Conservation (phyloP, 2,329 filamentous ascomycete species). For the Ceratocystis harringtonii region DNA sequence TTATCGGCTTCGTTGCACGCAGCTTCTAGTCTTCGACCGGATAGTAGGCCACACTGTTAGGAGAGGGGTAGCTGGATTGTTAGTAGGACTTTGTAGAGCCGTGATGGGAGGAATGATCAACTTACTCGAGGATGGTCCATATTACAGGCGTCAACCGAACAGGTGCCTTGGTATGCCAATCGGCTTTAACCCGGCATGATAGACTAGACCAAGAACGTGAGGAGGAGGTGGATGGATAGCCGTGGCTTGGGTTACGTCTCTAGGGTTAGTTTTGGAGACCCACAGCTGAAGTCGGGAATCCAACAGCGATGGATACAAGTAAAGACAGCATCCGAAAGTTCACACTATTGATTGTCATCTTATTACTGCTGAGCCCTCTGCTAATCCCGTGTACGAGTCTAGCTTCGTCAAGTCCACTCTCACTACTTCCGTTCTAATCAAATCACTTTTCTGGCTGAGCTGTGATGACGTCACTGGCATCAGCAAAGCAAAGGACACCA, state of each 20-base stretch:
- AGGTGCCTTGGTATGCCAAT: conserved; percentile 36
- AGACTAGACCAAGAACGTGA: neutral
- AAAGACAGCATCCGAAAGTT: too few relatives aligned
- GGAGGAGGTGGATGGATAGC: neutral
- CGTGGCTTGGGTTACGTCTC: too few relatives aligned
- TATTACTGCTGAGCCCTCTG: too few relatives aligned
- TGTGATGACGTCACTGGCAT: too few relatives aligned
- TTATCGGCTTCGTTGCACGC: conserved; percentile 43
- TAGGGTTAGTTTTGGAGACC: neutral
- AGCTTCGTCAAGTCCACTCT: too few relatives aligned
- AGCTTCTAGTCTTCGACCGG: conserved; percentile 59
- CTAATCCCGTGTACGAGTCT: too few relatives aligned
- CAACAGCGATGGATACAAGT: neutral
- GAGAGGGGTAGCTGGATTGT: conserved; percentile 17
- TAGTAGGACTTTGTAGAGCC: neutral
- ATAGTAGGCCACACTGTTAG: conserved; percentile 45
- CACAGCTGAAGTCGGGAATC: neutral
- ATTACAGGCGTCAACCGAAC: conserved; percentile 54
- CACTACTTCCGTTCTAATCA: too few relatives aligned
- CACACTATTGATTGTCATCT: too few relatives aligned
- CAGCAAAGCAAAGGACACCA: too few relatives aligned
- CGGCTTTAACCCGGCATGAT: neutral
- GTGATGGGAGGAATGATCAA: conserved; percentile 17
- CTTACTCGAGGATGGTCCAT: conserved; percentile 53
- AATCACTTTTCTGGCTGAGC: too few relatives aligned